Conservation (phyloP, 1,139 yeast species). For the Yamadazyma sp. region DNA sequence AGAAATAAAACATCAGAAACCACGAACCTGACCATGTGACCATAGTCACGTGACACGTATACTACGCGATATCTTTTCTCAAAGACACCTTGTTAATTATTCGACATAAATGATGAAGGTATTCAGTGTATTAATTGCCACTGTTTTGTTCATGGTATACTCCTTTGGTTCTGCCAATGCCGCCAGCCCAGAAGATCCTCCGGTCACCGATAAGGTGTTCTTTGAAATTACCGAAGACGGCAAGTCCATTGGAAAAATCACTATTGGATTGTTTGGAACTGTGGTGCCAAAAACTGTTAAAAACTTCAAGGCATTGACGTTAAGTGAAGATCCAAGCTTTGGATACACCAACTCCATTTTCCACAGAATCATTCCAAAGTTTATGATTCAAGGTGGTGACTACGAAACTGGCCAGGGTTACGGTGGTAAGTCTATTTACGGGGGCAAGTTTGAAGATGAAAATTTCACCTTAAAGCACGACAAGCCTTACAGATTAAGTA, state of each 20-base stretch:
- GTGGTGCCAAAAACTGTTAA: slow-evolving; percentile 62
- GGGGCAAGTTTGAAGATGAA: slow-evolving; percentile 57
- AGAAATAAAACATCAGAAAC: background rate
- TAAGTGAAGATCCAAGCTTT: slow-evolving; percentile 57
- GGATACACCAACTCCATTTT: slow-evolving; percentile 51
- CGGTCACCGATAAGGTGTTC: slow-evolving; percentile 72
- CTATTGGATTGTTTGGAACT: slow-evolving; percentile 69
- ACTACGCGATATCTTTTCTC: too few relatives aligned
- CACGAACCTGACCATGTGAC: too few relatives aligned
- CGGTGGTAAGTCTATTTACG: slow-evolving; percentile 62
- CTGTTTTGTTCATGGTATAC: slow-evolving; percentile 17
- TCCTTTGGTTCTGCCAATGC: slow-evolving; percentile 22
- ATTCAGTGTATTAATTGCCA: slow-evolving; percentile 21
- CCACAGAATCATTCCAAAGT: slow-evolving; percentile 58
- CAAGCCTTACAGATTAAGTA: slow-evolving; percentile 56
- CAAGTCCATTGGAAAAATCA: slow-evolving; percentile 62
- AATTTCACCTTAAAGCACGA: slow-evolving; percentile 58
- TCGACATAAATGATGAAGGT: slow-evolving; percentile 29
- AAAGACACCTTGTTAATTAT: too few relatives aligned
- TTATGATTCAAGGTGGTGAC: slow-evolving; percentile 67
- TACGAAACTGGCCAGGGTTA: slow-evolving; percentile 59
- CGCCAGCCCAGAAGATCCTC: slow-evolving; percentile 50
- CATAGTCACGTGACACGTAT: slow-evolving; percentile 1
- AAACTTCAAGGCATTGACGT: slow-evolving; percentile 58
- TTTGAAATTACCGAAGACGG: slow-evolving; percentile 87